Percentiles rank a stretch among this genome's conserved stretches.
These are phyloP conservation scores for Hericium rajendrae DNA, from an alignment of 768 basidiomycete species.

Conservation along the genomic window DNA sequence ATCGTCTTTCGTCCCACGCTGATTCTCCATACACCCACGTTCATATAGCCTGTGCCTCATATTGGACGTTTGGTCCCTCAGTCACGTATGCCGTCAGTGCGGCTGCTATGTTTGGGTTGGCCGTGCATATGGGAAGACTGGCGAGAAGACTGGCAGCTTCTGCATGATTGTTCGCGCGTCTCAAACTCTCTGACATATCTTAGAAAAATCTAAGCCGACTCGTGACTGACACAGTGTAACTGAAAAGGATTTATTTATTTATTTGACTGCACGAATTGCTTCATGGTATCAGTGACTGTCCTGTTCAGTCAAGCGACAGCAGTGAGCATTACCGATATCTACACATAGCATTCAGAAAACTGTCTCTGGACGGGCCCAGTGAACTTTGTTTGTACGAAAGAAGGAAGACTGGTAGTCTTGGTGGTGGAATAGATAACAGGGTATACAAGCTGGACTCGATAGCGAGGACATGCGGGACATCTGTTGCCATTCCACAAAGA, in stretches of 20 bases:
- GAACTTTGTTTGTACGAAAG: background rate
- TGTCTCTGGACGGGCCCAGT: background rate
- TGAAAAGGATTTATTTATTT: background rate
- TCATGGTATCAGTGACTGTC: background rate
- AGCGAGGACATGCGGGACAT: background rate
- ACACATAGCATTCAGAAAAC: background rate
- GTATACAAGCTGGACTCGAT: background rate
- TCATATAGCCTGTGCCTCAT: slow-evolving; percentile 65
- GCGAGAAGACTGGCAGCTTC: slow-evolving; percentile 28
- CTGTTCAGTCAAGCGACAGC: background rate
- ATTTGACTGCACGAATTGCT: background rate
- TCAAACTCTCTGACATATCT: too few relatives aligned
- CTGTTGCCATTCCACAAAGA: background rate
- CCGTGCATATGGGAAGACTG: slow-evolving; percentile 45
- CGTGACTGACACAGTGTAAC: too few relatives aligned
- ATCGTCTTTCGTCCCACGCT: background rate
- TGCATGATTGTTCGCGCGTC: too few relatives aligned
- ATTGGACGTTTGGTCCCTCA: slow-evolving; percentile 84
- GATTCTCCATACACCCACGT: background rate
- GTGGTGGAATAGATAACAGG: background rate
- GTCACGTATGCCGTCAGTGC: slow-evolving; percentile 62
- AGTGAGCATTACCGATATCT: background rate
- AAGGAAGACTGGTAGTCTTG: background rate
- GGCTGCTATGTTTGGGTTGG: slow-evolving; percentile 53
- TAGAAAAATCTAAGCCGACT: too few relatives aligned